A percentile compares a stretch with the other conserved stretches of the same genome.
Evolutionary conservation across 2,329 filamentous ascomycete species (phyloP).

Genomic region (Emericellopsis atlantica): DNA sequence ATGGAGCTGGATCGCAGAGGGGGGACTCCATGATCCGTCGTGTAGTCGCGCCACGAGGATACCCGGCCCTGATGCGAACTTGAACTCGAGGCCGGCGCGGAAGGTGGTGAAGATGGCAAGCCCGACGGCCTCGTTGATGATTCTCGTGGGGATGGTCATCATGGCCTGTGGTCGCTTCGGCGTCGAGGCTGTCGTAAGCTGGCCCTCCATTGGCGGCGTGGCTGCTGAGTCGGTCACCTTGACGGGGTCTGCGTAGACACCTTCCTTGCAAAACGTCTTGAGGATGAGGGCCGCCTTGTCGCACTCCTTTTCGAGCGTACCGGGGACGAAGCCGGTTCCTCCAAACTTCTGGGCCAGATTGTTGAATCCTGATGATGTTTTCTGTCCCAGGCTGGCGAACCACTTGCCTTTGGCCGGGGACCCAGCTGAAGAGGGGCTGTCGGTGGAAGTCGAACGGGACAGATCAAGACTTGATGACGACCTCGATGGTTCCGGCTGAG

Average conservation of each 20-base stretch:
- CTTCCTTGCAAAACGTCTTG: slow-evolving; percentile 72
- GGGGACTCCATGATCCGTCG: slow-evolving; percentile 65
- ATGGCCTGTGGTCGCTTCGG: slow-evolving; percentile 24
- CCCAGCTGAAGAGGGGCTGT: not conserved
- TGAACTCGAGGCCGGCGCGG: slow-evolving; percentile 52
- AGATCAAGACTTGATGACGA: not conserved
- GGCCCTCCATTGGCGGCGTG: slow-evolving; percentile 5
- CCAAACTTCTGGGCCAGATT: slow-evolving; percentile 71
- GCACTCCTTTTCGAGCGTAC: slow-evolving; percentile 74
- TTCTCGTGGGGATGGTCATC: slow-evolving; percentile 41
- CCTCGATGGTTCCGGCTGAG: not conserved
- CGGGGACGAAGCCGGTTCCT: slow-evolving; percentile 76
- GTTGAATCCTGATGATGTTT: slow-evolving; percentile 63
- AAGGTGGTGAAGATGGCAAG: slow-evolving; percentile 63
- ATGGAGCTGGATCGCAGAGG: slow-evolving; percentile 71
- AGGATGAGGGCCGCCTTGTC: slow-evolving; percentile 84
- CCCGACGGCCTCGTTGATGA: slow-evolving; percentile 53
- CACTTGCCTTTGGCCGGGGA: not conserved
- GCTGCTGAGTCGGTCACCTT: slow-evolving; percentile 13
- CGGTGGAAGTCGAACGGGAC: not conserved
- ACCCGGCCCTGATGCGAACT: slow-evolving; percentile 55
- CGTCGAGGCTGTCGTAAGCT: not conserved
- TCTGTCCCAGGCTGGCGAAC: slow-evolving; percentile 19
- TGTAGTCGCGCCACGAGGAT: slow-evolving; percentile 48
- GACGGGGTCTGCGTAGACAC: slow-evolving; percentile 31